phyloP scores from a whole-genome alignment of 768 basidiomycete genomes.

The Phallus indusiatus region DNA sequence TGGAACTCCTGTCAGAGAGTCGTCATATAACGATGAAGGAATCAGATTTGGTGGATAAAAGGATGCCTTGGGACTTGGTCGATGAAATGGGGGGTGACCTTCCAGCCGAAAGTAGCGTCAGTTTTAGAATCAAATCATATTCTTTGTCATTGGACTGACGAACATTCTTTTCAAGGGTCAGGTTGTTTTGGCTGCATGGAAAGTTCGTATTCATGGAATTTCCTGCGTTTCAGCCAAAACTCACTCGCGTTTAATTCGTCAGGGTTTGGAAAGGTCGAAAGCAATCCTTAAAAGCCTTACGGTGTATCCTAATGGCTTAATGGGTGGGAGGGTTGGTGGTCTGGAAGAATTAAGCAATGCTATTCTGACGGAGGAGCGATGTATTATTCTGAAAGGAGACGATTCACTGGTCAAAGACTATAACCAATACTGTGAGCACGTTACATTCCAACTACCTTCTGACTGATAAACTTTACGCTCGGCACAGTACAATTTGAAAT shows the following conservation, averaged over 20 bases:
- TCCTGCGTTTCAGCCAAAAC: too few species aligned
- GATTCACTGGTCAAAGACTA: constrained; percentile 26
- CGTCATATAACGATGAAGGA: not conserved
- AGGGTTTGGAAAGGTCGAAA: constrained; percentile 15
- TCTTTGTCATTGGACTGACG: too few species aligned
- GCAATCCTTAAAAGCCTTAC: constrained; percentile 10
- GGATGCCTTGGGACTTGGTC: constrained; percentile 16
- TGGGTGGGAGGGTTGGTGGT: not conserved
- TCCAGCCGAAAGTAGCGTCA: constrained; percentile 8
- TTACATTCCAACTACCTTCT: not conserved
- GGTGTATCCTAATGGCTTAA: not conserved
- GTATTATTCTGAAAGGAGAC: constrained; percentile 25
- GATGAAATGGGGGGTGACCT: constrained; percentile 7
- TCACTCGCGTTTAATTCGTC: not conserved
- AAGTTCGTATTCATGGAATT: not conserved
- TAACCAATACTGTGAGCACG: constrained; percentile 27
- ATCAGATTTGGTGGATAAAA: not conserved
- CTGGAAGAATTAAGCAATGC: constrained; percentile 24
- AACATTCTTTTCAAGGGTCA: constrained; percentile 13
- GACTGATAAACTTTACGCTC: not conserved
- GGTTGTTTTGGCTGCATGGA: constrained; percentile 15
- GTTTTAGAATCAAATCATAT: not conserved
- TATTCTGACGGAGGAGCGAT: constrained; percentile 29
- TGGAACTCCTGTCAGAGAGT: constrained; percentile 11
- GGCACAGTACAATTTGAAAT: constrained; percentile 26